Evolutionary conservation across 2,329 filamentous ascomycete species (phyloP).

Genomic region (Corynespora cassiicola): DNA sequence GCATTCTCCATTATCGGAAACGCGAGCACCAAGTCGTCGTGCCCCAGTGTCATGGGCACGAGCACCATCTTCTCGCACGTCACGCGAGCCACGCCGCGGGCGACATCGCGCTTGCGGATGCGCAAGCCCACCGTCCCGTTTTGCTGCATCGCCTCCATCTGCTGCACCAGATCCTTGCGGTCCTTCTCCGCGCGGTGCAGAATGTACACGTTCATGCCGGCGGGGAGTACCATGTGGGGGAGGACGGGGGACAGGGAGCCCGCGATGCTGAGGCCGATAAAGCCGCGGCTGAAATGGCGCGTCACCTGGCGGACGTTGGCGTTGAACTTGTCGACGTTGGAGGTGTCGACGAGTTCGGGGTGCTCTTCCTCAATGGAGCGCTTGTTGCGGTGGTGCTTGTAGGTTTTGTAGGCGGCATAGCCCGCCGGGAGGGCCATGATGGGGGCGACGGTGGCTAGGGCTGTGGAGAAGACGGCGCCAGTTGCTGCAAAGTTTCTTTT

Average conservation of each 20-base stretch:
- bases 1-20: no score
- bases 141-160: not conserved
- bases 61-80: constrained; percentile 4
- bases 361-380: no score
- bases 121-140: not conserved
- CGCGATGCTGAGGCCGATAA: not conserved
- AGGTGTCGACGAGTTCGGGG: no score
- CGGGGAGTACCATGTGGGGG: constrained; percentile 5
- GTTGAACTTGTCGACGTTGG: no score
- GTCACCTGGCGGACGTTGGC: constrained; percentile 3
- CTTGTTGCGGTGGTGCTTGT: no score
- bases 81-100: not conserved
- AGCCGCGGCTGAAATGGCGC: constrained; percentile 3
- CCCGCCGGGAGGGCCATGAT: no score
- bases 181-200: constrained; percentile 1
- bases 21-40: constrained; percentile 3
- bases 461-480: no score
- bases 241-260: not conserved
- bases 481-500: no score
- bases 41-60: constrained; percentile 3
- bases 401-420: no score
- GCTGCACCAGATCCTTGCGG: not conserved
- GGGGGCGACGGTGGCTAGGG: no score
- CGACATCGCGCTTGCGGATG: constrained; percentile 3
- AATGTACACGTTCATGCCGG: constrained; percentile 5